Evolutionary conservation across 129 eudicot species (phyloP).

Genomic region (Silybum marianum): DNA sequence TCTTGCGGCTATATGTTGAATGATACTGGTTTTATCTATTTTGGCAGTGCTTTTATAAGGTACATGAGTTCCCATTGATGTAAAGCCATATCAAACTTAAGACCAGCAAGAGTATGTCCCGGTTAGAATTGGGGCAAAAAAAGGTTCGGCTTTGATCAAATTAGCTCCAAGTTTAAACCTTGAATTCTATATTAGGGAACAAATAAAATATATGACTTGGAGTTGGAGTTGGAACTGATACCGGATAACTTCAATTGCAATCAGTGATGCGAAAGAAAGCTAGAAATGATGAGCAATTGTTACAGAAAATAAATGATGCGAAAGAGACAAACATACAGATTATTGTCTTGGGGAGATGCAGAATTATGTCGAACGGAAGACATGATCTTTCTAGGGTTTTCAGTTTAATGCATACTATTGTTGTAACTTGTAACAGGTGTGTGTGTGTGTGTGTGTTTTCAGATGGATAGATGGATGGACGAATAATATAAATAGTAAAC

Average conservation of each 20-base stretch:
- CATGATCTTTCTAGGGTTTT: background rate
- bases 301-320: no score
- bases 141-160: no score
- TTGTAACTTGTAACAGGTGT: no score
- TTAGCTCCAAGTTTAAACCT: background rate
- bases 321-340: background rate
- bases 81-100: background rate
- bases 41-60: background rate
- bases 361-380: background rate
- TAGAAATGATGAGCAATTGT: background rate
- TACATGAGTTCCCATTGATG: no score
- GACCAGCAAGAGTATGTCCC: background rate
- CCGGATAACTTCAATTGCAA: background rate
- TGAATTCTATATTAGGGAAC: background rate
- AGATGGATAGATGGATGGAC: no score
- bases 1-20: no score
- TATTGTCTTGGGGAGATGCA: slow-evolving; percentile 4
- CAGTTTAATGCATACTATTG: background rate
- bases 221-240: no score
- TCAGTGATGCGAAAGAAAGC: background rate
- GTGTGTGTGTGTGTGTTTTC: no score
- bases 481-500: no score
- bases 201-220: background rate
- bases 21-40: background rate
- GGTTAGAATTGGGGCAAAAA: background rate